Conservation (phyloP, 257 asterid genomes). For the Mentha longifolia region DNA sequence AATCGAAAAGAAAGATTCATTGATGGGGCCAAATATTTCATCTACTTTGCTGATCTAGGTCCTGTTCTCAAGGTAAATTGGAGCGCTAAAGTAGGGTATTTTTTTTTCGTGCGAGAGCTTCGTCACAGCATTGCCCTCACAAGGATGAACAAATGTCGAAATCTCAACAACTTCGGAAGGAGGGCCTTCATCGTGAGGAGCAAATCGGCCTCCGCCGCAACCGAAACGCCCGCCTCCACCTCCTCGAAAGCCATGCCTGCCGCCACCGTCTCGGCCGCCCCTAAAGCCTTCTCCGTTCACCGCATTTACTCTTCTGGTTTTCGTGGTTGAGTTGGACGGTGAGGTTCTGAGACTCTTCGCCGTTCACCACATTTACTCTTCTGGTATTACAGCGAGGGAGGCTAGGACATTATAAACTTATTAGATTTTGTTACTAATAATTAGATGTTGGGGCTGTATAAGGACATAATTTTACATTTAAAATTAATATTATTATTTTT, state of each 20-base stretch:
- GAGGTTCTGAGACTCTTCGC: too few species aligned
- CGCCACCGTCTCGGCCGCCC: slow-evolving; percentile 72
- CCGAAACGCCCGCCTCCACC: slow-evolving; percentile 56
- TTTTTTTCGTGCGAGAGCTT: slow-evolving; percentile 84
- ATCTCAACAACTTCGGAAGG: slow-evolving; percentile 74
- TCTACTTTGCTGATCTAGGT: slow-evolving; percentile 98
- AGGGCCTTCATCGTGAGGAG: slow-evolving; percentile 74
- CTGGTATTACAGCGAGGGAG: too few species aligned
- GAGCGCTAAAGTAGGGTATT: slow-evolving; percentile 94
- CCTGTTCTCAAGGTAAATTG: slow-evolving; percentile 87
- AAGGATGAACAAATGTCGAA: slow-evolving; percentile 75
- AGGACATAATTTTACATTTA: too few species aligned
- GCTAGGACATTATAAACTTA: too few species aligned
- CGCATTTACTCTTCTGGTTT: slow-evolving; percentile 85
- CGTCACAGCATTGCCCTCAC: slow-evolving; percentile 96
- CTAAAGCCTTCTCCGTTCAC: slow-evolving; percentile 76
- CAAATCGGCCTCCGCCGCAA: slow-evolving; percentile 45
- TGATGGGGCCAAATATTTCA: slow-evolving; percentile 95
- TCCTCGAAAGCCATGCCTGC: slow-evolving; percentile 63
- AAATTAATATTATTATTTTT: too few species aligned
- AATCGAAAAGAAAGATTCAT: slow-evolving; percentile 72
- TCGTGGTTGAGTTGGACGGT: neutral
- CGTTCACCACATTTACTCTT: too few species aligned
- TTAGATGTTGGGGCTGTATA: too few species aligned
- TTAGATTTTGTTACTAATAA: too few species aligned